Percentiles rank a stretch among this genome's conserved stretches.
Evolutionary conservation across 2,329 filamentous ascomycete genomes (phyloP).

Genomic region (Purpureocillium lavendulum): DNA sequence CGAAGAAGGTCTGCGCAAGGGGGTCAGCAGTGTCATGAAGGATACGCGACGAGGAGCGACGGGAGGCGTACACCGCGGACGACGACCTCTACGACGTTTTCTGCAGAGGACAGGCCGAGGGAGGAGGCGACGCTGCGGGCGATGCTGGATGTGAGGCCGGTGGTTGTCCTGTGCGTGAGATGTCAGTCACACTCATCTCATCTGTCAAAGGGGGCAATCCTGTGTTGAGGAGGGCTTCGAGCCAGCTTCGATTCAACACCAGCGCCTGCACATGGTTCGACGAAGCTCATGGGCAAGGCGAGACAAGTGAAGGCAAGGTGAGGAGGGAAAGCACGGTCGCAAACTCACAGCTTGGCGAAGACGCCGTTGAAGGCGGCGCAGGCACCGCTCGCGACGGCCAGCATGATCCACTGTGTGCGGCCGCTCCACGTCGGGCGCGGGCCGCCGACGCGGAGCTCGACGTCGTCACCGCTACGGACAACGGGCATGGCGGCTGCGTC

Average conservation of each 20-base stretch:
- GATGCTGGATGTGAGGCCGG: slow-evolving; percentile 41
- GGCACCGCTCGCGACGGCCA: slow-evolving; percentile 65
- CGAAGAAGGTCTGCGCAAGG: slow-evolving; percentile 57
- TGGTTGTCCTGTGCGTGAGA: slow-evolving; percentile 39
- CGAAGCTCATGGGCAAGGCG: no score
- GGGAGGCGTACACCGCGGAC: slow-evolving; percentile 37
- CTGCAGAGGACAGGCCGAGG: slow-evolving; percentile 32
- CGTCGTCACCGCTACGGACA: no score
- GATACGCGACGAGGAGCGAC: background rate
- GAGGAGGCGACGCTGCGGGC: slow-evolving; percentile 34
- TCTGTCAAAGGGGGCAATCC: no score
- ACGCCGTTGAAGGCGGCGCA: slow-evolving; percentile 77
- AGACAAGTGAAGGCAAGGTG: background rate
- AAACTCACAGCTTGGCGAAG: slow-evolving; percentile 69
- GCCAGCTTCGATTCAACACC: no score
- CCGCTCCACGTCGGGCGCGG: slow-evolving; percentile 18
- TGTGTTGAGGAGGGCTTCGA: no score
- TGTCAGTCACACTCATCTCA: no score
- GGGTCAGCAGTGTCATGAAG: background rate
- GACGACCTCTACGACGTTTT: slow-evolving; percentile 36
- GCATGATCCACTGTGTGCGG: slow-evolving; percentile 51
- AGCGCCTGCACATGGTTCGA: no score
- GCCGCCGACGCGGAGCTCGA: slow-evolving; percentile 1
- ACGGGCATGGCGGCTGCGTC: slow-evolving; percentile 2
- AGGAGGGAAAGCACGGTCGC: background rate